phyloP scores from a whole-genome alignment of 2,329 filamentous ascomycete genomes.

The Tolypocladium sp. region DNA sequence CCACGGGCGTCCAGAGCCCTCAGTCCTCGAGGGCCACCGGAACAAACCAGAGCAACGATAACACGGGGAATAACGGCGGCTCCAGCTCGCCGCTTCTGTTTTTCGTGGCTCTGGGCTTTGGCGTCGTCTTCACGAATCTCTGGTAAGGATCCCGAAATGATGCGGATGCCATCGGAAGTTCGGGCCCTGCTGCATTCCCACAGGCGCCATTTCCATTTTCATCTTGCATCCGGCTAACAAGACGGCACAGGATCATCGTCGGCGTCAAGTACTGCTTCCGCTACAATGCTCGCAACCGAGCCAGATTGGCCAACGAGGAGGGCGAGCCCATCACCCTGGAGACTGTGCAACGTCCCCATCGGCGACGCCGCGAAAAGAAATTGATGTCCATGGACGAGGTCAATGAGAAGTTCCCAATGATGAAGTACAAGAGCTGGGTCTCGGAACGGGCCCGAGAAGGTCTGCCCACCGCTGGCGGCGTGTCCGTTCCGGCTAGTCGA shows the following conservation, averaged over 20 bases:
- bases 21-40: conserved; percentile 6
- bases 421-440: conserved; percentile 95
- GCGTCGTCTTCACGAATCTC: conserved; percentile 96
- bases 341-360: conserved; percentile 74
- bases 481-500: conserved; percentile 64
- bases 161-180: background rate
- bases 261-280: conserved; percentile 99
- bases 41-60: conserved; percentile 10
- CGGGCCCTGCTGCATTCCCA: background rate
- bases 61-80: conserved; percentile 13
- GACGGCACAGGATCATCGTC: conserved; percentile 80
- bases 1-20: conserved; percentile 5
- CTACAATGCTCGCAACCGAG: conserved; percentile 90
- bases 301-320: conserved; percentile 66
- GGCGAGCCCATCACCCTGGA: conserved; percentile 84
- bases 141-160: conserved; percentile 54
- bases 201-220: background rate
- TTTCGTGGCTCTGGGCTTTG: conserved; percentile 92
- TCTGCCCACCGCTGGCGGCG: conserved; percentile 73
- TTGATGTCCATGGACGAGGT: conserved; percentile 99
- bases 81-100: conserved; percentile 49
- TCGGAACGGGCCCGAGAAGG: conserved; percentile 74
- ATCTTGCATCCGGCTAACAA: background rate
- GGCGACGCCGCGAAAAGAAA: conserved; percentile 90
- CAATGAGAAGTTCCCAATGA: conserved; percentile 90